A percentile compares a stretch with the other conserved stretches of the same genome.
Evolutionary conservation across 768 basidiomycete species (phyloP).

Genomic region (Leucosporidium creatinivorum): DNA sequence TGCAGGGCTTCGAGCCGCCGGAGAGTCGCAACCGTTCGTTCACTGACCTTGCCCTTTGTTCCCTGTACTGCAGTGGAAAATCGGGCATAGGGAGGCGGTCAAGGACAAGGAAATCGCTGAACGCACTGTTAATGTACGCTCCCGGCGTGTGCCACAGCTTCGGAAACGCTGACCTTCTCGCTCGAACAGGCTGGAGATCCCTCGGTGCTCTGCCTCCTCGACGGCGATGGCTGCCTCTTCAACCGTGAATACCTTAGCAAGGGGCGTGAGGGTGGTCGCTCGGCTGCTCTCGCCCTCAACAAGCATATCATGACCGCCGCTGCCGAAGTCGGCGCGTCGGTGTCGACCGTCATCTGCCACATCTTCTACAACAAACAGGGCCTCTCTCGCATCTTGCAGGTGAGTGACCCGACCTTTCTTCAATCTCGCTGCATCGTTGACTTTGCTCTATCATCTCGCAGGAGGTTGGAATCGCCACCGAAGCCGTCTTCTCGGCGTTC

Average conservation of each 20-base stretch:
- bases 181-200: constrained; percentile 8
- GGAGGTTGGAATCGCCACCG: constrained; percentile 17
- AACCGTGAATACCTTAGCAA: constrained; percentile 12
- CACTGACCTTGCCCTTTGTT: background rate
- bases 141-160: background rate
- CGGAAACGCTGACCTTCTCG: background rate
- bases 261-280: constrained; percentile 25
- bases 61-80: constrained; percentile 11
- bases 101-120: constrained; percentile 9
- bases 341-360: constrained; percentile 4
- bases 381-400: background rate
- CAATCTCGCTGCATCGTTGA: background rate
- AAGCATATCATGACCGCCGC: constrained; percentile 3
- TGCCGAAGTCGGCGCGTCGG: background rate
- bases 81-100: background rate
- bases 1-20: too few relatives aligned
- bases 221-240: constrained; percentile 31
- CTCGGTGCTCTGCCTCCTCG: constrained; percentile 18
- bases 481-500: constrained; percentile 11
- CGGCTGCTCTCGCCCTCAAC: constrained; percentile 13
- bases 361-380: constrained; percentile 18
- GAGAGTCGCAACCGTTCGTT: too few relatives aligned
- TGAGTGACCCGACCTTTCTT: too few relatives aligned
- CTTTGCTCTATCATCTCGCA: background rate
- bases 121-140: constrained; percentile 21